Evolutionary conservation across 768 basidiomycete genomes (phyloP).

Genomic region (Phylloporus arenicola): DNA sequence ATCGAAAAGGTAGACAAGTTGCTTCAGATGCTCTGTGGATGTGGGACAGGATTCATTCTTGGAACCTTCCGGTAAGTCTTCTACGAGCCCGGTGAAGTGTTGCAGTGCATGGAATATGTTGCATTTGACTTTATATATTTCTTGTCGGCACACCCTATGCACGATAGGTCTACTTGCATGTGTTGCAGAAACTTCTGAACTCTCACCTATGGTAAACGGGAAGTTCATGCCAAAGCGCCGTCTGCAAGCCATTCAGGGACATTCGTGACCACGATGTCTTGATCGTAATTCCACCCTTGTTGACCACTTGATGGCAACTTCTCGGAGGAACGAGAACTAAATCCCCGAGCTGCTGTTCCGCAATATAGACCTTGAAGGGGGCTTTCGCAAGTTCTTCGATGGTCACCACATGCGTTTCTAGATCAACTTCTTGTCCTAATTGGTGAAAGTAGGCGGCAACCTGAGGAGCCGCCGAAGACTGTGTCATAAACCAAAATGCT

Average conservation of each 20-base stretch:
- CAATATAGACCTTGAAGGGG: slow-evolving; percentile 63
- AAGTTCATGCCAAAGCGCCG: slow-evolving; percentile 66
- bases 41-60: neutral
- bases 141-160: slow-evolving; percentile 69
- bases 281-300: slow-evolving; percentile 72
- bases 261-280: slow-evolving; percentile 87
- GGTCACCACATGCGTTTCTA: slow-evolving; percentile 63
- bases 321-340: slow-evolving; percentile 76
- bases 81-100: slow-evolving; percentile 23
- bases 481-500: slow-evolving; percentile 86
- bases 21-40: slow-evolving; percentile 23
- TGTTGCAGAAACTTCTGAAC: neutral
- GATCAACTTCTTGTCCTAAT: slow-evolving; percentile 49
- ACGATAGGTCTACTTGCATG: neutral
- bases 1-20: slow-evolving; percentile 44
- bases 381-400: slow-evolving; percentile 59
- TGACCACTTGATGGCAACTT: slow-evolving; percentile 81
- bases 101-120: slow-evolving; percentile 54
- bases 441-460: slow-evolving; percentile 56
- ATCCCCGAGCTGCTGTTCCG: slow-evolving; percentile 72
- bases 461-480: slow-evolving; percentile 46
- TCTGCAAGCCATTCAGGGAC: slow-evolving; percentile 55
- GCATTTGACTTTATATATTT: slow-evolving; percentile 71
- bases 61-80: slow-evolving; percentile 3
- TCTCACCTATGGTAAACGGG: slow-evolving; percentile 73